phyloP scores from a whole-genome alignment of 331 rosid genomes.

The Acacia concinna region DNA sequence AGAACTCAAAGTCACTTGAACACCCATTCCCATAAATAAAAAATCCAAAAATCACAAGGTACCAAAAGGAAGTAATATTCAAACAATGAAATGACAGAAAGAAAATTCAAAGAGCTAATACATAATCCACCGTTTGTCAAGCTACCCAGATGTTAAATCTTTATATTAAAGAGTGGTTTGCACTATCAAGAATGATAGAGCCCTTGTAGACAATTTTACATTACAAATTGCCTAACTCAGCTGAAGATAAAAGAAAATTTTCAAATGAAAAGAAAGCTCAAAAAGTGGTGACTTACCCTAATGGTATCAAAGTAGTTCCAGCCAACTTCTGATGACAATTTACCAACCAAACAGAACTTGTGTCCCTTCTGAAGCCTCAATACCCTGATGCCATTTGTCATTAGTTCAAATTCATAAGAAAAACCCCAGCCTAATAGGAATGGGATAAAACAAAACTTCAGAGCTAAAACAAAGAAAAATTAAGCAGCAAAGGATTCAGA shows the following conservation, averaged over 20 bases:
- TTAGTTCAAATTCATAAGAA: not conserved
- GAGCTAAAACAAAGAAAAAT: not conserved
- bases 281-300: slow-evolving; percentile 25
- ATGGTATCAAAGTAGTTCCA: slow-evolving; percentile 67
- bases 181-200: not conserved
- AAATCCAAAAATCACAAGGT: not conserved
- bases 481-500: not conserved
- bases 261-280: no score
- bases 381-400: slow-evolving; percentile 17
- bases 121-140: not conserved
- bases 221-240: not conserved
- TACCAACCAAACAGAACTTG: slow-evolving; percentile 74
- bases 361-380: slow-evolving; percentile 91
- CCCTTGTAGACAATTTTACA: not conserved
- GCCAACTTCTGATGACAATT: slow-evolving; percentile 78
- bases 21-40: not conserved
- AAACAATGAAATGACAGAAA: not conserved
- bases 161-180: not conserved
- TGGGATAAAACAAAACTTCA: not conserved
- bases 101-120: not conserved
- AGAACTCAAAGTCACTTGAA: not conserved
- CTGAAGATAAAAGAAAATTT: not conserved
- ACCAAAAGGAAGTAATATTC: not conserved
- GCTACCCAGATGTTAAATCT: not conserved
- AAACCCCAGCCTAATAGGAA: not conserved